Percentiles rank a stretch among this genome's conserved stretches.
phyloP scores from a whole-genome alignment of 2,329 filamentous ascomycete species.

The Aspergillus carbonarius region DNA sequence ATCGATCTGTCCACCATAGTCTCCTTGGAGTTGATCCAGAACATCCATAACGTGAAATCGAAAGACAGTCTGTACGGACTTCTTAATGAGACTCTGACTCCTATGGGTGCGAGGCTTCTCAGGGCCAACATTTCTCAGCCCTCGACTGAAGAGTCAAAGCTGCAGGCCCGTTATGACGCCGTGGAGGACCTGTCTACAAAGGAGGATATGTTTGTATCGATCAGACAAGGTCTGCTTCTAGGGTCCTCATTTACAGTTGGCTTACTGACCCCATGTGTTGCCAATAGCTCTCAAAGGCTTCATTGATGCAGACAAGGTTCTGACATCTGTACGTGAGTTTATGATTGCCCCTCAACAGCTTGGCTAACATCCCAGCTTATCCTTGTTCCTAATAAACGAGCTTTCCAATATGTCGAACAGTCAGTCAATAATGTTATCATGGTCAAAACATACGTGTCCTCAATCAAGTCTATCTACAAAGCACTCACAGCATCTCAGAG shows the following conservation, averaged over 20 bases:
- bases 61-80: slow-evolving; percentile 81
- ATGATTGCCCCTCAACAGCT: not conserved
- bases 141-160: slow-evolving; percentile 67
- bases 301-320: slow-evolving; percentile 73
- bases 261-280: slow-evolving; percentile 9
- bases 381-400: slow-evolving; percentile 65
- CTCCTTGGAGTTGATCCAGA: slow-evolving; percentile 87
- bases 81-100: slow-evolving; percentile 79
- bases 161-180: slow-evolving; percentile 74
- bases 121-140: slow-evolving; percentile 87
- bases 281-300: slow-evolving; percentile 67
- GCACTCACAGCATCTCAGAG: slow-evolving; percentile 65
- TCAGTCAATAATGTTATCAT: slow-evolving; percentile 83
- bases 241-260: not conserved
- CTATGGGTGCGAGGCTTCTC: slow-evolving; percentile 83
- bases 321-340: slow-evolving; percentile 63
- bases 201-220: slow-evolving; percentile 79
- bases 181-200: slow-evolving; percentile 77
- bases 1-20: slow-evolving; percentile 86
- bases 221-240: slow-evolving; percentile 61
- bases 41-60: slow-evolving; percentile 73
- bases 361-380: slow-evolving; percentile 60
- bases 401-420: slow-evolving; percentile 70
- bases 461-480: slow-evolving; percentile 66
- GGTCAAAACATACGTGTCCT: slow-evolving; percentile 76